Conservation (phyloP, 2,329 filamentous ascomycete genomes). For the Colletotrichum noveboracense region DNA sequence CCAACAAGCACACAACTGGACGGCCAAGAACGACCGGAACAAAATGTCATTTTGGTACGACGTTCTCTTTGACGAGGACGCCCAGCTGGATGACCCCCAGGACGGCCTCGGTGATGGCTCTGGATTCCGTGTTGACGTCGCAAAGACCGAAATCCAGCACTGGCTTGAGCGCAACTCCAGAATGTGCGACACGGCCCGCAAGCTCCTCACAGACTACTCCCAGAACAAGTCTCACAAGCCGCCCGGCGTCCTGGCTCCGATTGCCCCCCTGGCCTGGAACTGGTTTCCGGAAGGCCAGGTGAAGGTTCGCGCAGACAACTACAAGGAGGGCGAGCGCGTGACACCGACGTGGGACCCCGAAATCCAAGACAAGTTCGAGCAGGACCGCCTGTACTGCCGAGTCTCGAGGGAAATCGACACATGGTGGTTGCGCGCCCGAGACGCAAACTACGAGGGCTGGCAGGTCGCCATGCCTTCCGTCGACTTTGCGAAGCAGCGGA, state of each 20-base stretch:
- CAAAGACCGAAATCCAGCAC: slow-evolving; percentile 65
- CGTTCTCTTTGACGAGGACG: slow-evolving; percentile 66
- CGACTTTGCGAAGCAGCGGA: slow-evolving; percentile 61
- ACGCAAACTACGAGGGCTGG: slow-evolving; percentile 66
- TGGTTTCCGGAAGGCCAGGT: slow-evolving; percentile 51
- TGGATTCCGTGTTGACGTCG: slow-evolving; percentile 59
- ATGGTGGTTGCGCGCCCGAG: slow-evolving; percentile 67
- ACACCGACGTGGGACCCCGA: slow-evolving; percentile 57
- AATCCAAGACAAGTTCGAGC: slow-evolving; percentile 61
- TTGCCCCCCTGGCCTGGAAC: slow-evolving; percentile 60
- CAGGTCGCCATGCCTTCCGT: slow-evolving; percentile 64
- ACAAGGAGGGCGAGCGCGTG: slow-evolving; percentile 42
- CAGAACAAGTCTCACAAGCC: slow-evolving; percentile 53
- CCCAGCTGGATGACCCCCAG: slow-evolving; percentile 50
- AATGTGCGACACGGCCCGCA: slow-evolving; percentile 61
- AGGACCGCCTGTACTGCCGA: slow-evolving; percentile 63
- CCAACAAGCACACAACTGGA: slow-evolving; percentile 74
- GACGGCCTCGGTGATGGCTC: slow-evolving; percentile 57
- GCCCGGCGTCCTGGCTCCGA: slow-evolving; percentile 54
- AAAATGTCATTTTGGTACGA: slow-evolving; percentile 75
- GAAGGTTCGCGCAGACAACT: slow-evolving; percentile 39
- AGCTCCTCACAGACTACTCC: slow-evolving; percentile 60
- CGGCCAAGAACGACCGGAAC: slow-evolving; percentile 70
- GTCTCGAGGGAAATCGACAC: slow-evolving; percentile 69
- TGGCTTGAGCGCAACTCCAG: slow-evolving; percentile 67